Evolutionary conservation across 2,329 filamentous ascomycete species (phyloP).

Genomic region (Fulvia fulva): DNA sequence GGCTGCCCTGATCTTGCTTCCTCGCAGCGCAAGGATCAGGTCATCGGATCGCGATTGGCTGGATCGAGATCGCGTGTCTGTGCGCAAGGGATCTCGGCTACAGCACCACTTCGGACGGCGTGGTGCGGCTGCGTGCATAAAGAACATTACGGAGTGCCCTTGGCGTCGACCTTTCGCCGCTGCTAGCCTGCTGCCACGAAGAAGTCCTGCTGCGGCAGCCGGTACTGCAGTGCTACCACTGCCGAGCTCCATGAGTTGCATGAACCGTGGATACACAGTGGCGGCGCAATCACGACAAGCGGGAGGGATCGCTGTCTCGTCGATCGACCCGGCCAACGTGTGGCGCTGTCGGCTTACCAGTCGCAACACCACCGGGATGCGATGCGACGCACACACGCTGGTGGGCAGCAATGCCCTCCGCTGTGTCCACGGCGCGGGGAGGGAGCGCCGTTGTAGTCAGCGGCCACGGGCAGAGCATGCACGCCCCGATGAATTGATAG

Average conservation of each 20-base stretch:
- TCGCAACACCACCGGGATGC: background rate
- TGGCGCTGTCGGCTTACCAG: background rate
- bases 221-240: background rate
- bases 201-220: background rate
- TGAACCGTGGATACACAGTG: background rate
- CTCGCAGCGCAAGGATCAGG: background rate
- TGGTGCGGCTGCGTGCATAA: background rate
- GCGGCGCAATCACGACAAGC: background rate
- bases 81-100: slow-evolving; percentile 2
- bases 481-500: too few relatives aligned
- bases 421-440: too few relatives aligned
- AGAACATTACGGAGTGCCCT: background rate
- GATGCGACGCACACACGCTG: too few relatives aligned
- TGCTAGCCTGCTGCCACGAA: background rate
- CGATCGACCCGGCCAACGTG: background rate
- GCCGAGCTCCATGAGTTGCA: background rate
- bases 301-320: background rate
- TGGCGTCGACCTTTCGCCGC: background rate
- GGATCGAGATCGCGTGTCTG: background rate
- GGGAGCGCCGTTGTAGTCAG: too few relatives aligned
- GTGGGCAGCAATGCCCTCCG: too few relatives aligned
- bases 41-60: slow-evolving; percentile 2
- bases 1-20: background rate
- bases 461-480: too few relatives aligned
- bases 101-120: background rate